Evolutionary conservation across 805 yeast genomes (phyloP).

Genomic region (Cyberlindnera sargentensis): DNA sequence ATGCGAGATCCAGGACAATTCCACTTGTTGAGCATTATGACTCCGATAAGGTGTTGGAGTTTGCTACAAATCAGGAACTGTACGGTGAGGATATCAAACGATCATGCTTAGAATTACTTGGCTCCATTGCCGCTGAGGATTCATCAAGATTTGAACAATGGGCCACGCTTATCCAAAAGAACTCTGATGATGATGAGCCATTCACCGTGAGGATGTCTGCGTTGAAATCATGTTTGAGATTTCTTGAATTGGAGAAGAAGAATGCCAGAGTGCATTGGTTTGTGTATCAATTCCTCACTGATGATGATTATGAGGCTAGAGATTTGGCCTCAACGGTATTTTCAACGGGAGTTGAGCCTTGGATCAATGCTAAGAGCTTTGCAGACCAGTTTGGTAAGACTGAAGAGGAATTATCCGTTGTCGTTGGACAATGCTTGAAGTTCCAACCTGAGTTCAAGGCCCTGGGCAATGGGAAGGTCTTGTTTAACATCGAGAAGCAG

Average conservation of each 20-base stretch:
- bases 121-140: slow-evolving; percentile 30
- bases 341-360: slow-evolving; percentile 27
- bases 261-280: slow-evolving; percentile 19
- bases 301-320: slow-evolving; percentile 64
- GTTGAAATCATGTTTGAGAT: slow-evolving; percentile 33
- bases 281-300: slow-evolving; percentile 39
- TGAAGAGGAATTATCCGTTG: slow-evolving; percentile 4
- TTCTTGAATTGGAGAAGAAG: slow-evolving; percentile 8
- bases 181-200: slow-evolving; percentile 36
- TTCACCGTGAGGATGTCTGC: slow-evolving; percentile 39
- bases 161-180: slow-evolving; percentile 8
- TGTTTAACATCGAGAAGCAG: slow-evolving; percentile 63
- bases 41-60: slow-evolving; percentile 24
- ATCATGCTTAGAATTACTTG: slow-evolving; percentile 45
- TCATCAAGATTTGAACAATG: slow-evolving; percentile 24
- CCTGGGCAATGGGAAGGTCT: slow-evolving; percentile 24
- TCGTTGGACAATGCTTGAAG: slow-evolving; percentile 10
- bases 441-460: slow-evolving; percentile 15
- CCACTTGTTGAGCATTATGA: slow-evolving; percentile 18
- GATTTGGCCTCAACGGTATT: slow-evolving; percentile 37
- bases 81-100: slow-evolving; percentile 41
- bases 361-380: slow-evolving; percentile 26
- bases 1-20: slow-evolving; percentile 35
- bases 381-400: slow-evolving; percentile 6
- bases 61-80: slow-evolving; percentile 23